These are phyloP conservation scores for Eragrostis tef DNA, from an alignment of 202 grass and related monocot genomes.

Conservation along the genomic window DNA sequence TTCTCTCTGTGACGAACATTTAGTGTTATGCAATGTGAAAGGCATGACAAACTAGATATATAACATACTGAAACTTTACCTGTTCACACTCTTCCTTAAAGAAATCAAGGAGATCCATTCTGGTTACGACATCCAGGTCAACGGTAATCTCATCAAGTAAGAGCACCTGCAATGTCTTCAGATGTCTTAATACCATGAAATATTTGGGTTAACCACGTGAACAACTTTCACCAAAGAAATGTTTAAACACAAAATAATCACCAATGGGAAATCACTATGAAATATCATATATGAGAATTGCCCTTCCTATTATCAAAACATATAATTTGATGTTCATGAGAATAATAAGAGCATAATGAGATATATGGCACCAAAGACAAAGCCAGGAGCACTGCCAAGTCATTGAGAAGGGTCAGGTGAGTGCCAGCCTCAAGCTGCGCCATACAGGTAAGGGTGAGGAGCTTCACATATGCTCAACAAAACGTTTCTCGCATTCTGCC, in stretches of 20 bases:
- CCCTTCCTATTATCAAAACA: background rate
- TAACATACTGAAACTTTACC: conserved; percentile 37
- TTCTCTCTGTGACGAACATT: conserved; percentile 59
- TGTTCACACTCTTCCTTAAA: conserved; percentile 94
- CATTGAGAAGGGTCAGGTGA: background rate
- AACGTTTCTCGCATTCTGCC: background rate
- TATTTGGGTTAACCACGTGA: background rate
- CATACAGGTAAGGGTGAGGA: background rate
- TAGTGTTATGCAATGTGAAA: conserved; percentile 32
- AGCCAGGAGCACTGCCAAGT: background rate
- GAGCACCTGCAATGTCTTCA: conserved; percentile 66
- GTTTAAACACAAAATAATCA: background rate
- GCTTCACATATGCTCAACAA: background rate
- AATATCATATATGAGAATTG: background rate
- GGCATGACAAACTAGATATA: background rate
- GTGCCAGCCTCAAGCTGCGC: background rate
- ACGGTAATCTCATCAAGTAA: conserved; percentile 91
- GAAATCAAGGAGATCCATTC: conserved; percentile 96
- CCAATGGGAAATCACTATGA: background rate
- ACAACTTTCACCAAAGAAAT: background rate
- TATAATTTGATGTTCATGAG: background rate
- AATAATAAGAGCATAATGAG: background rate
- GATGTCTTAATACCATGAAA: conserved; percentile 33
- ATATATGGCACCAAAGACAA: background rate
- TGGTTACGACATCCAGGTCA: conserved; percentile 86